phyloP scores from a whole-genome alignment of 331 rosid species.

The Arachis monticola region DNA sequence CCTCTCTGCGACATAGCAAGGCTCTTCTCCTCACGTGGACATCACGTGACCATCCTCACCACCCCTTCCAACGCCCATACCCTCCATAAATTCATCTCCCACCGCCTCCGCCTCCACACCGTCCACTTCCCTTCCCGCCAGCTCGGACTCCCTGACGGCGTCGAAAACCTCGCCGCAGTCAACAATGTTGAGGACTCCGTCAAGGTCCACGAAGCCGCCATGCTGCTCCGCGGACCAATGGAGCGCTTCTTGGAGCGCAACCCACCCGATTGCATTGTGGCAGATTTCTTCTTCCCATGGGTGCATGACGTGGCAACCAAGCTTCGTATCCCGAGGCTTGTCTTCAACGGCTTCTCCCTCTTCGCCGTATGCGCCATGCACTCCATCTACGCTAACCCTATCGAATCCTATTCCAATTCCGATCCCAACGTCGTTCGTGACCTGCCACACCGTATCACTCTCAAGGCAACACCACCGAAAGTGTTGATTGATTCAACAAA shows the following conservation, averaged over 20 bases:
- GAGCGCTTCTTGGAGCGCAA: conserved; percentile 10
- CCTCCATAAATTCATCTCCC: conserved; percentile 26
- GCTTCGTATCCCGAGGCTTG: conserved; percentile 23
- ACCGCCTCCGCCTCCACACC: conserved; percentile 11
- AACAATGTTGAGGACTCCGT: neutral
- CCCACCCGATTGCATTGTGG: conserved; percentile 38
- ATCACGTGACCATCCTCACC: conserved; percentile 42
- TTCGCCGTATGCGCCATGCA: conserved; percentile 37
- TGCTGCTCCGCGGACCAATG: conserved; percentile 21
- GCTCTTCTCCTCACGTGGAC: conserved; percentile 40
- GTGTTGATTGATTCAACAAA: neutral
- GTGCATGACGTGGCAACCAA: conserved; percentile 22
- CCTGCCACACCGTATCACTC: conserved; percentile 38
- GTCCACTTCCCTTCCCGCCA: conserved; percentile 30
- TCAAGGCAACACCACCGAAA: conserved; percentile 25
- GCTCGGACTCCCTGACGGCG: conserved; percentile 21
- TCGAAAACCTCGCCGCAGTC: conserved; percentile 27
- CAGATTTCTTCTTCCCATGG: conserved; percentile 36
- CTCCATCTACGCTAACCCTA: neutral
- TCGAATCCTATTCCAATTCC: neutral
- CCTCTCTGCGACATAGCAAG: conserved; percentile 42
- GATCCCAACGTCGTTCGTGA: neutral
- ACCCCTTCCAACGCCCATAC: conserved; percentile 36
- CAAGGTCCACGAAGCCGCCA: neutral
- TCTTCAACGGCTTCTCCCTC: conserved; percentile 35